A percentile compares a stretch with the other conserved stretches of the same genome.
Evolutionary conservation across 2,329 filamentous ascomycete genomes (phyloP).

Genomic region (Epichloe sp.): DNA sequence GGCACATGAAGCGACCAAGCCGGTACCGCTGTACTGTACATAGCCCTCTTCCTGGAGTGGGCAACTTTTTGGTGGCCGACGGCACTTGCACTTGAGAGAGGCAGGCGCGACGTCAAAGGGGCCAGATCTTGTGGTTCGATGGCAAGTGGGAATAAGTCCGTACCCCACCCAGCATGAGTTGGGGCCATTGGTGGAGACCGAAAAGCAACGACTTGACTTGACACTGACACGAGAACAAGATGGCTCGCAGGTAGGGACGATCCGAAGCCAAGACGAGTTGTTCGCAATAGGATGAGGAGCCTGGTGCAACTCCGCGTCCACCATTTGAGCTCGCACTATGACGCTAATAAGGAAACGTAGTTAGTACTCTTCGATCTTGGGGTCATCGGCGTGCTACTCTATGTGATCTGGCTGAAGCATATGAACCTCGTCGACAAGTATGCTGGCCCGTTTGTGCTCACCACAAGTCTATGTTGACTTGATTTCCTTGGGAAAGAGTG

Average conservation of each 20-base stretch:
- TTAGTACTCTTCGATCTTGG: neutral
- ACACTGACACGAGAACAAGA: no score
- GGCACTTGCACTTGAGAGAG: neutral
- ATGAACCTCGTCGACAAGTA: no score
- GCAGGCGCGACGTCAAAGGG: neutral
- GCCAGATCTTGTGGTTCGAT: no score
- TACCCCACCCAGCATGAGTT: no score
- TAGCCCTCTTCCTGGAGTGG: neutral
- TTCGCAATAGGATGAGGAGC: no score
- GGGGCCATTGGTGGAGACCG: neutral
- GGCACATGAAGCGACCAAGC: neutral
- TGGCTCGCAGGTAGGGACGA: neutral
- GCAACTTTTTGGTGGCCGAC: neutral
- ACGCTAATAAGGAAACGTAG: neutral
- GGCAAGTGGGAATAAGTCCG: no score
- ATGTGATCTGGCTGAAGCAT: neutral
- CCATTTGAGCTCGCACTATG: neutral
- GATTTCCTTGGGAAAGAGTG: no score
- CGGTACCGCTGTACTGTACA: neutral
- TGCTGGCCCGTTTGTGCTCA: neutral
- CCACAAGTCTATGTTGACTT: no score
- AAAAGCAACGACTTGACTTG: no score
- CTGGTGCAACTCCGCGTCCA: no score
- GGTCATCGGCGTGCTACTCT: neutral
- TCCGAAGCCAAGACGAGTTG: neutral